phyloP scores from a whole-genome alignment of 2,329 filamentous ascomycete species.

The Fusarium nodosum region DNA sequence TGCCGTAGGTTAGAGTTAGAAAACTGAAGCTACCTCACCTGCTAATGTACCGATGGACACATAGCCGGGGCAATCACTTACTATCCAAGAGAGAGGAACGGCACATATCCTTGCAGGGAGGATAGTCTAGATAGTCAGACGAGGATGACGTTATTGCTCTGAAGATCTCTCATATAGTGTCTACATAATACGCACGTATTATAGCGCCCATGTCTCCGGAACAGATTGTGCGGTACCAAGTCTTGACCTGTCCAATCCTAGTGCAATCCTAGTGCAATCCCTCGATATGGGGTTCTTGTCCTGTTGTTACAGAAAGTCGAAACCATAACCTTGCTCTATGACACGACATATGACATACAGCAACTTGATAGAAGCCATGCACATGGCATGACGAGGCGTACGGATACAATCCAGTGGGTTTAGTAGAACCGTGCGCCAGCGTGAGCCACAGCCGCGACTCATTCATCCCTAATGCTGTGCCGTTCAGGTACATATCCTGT shows the following conservation, averaged over 20 bases:
- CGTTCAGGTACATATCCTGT: constrained; percentile 20
- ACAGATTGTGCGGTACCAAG: neutral
- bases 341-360: constrained; percentile 10
- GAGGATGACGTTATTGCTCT: constrained; percentile 21
- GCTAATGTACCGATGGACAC: neutral
- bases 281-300: neutral
- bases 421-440: constrained; percentile 13
- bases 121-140: neutral
- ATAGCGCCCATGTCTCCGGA: neutral
- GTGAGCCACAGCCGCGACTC: constrained; percentile 11
- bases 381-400: constrained; percentile 14
- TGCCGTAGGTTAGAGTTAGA: constrained; percentile 32
- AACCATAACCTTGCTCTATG: constrained; percentile 9
- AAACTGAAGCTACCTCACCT: constrained; percentile 1
- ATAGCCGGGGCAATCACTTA: neutral
- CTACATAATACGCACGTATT: neutral
- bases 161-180: constrained; percentile 1
- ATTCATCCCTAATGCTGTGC: constrained; percentile 29
- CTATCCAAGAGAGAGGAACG: neutral
- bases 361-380: constrained; percentile 7
- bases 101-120: neutral
- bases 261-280: neutral
- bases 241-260: constrained; percentile 2
- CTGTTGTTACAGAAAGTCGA: constrained; percentile 7
- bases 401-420: neutral